Evolutionary conservation across 139 green algal species (phyloP), one percentile per base, ranked within the genome.

Genomic region (Deuterostichococcus epilithicus): DNA sequence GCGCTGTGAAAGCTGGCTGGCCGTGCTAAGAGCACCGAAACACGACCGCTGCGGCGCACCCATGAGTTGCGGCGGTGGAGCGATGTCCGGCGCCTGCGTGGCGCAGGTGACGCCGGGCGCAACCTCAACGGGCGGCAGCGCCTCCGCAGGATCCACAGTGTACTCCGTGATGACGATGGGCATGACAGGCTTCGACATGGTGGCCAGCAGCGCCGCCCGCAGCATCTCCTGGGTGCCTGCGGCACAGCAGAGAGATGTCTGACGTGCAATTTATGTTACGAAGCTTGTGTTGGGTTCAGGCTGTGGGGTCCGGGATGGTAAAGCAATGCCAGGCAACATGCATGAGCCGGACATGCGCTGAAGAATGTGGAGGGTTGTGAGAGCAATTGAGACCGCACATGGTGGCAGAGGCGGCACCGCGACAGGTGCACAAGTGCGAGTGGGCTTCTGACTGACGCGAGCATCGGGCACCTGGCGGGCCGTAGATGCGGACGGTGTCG

Each of bases 1-100:
- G n/a, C n/a, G n/a, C n/a, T n/a, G n/a, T n/a, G n/a, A n/a, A n/a
- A n/a, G n/a, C n/a, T n/a, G n/a, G n/a, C n/a, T n/a, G n/a, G n/a
- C n/a, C n/a, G n/a, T n/a, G n/a, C n/a, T n/a, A 39, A 70, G 30
- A 76, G 70, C 35, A 76, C 42, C 10, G 52, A 25, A 23, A 23
- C 82, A 86, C 39, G 66, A 70, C 18, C 68, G 37, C 63, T 84
- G 83, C 80, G 45, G 65, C 22, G 47, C 23, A 25, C 22, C 18
- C 30, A 69, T 69, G 34, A 68, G 36, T 8, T 60, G 28, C 52
- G 70, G 35, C 60, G 80, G 72, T 28, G 86, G 33, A 0, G 47
- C 68, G 44, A 83, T 72, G 66, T 87, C 83, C 3, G 83, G 80
- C 22, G 36, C 59, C 42, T 79, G 76, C 45, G 83, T 71, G 15